phyloP scores from a whole-genome alignment of 441 rosid genomes.

The Pelargonium australe region DNA sequence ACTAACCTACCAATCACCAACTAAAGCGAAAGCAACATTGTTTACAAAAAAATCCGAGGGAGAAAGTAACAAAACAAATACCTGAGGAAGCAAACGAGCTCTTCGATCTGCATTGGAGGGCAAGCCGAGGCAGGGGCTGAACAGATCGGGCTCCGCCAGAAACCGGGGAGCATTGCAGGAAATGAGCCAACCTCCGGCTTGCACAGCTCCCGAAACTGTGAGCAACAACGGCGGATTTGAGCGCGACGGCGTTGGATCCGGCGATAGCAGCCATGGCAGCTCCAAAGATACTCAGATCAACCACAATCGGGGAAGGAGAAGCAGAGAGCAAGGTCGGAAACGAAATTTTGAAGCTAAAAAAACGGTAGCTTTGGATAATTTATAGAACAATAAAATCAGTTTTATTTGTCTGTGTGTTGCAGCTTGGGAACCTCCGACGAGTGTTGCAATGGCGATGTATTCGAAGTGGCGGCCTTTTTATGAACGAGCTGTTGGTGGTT shows the following conservation, averaged over 20 bases:
- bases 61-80: conserved; percentile 19
- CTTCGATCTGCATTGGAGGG: conserved; percentile 37
- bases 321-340: neutral
- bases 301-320: too few species aligned
- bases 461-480: neutral
- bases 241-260: conserved; percentile 39
- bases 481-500: too few species aligned
- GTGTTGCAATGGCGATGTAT: neutral
- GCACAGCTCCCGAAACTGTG: conserved; percentile 16
- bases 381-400: neutral
- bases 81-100: conserved; percentile 42
- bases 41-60: neutral
- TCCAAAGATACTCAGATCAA: neutral
- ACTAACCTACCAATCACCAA: neutral
- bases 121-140: conserved; percentile 27
- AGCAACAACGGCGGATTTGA: conserved; percentile 35
- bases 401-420: neutral
- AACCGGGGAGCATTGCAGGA: conserved; percentile 38
- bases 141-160: conserved; percentile 22
- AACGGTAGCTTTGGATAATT: neutral
- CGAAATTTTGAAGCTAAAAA: neutral
- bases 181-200: conserved; percentile 29
- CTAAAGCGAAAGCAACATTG: neutral
- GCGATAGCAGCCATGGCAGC: conserved; percentile 61
- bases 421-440: neutral